A percentile compares a stretch with the other conserved stretches of the same genome.
phyloP scores from a whole-genome alignment of 78 protist genomes.

The Isochrysis galbana region DNA sequence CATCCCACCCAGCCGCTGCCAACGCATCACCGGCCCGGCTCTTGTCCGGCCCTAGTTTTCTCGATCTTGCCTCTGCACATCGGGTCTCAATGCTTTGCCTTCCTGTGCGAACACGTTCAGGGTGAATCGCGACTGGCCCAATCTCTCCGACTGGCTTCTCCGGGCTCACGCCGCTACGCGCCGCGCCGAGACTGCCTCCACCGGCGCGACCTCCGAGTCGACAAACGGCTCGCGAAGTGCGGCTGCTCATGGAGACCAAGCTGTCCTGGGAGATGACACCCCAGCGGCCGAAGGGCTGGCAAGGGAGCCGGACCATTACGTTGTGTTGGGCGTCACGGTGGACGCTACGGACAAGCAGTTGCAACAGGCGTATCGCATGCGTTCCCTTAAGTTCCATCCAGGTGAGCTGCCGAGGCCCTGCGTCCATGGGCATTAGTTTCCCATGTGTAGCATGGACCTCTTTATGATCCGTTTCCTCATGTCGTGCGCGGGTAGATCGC shows the following conservation, averaged over 20 bases:
- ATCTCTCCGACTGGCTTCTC: background rate
- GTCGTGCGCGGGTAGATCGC: no score
- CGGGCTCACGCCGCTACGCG: slow-evolving; percentile 30
- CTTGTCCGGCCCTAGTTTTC: no score
- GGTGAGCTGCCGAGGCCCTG: no score
- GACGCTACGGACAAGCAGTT: slow-evolving; percentile 37
- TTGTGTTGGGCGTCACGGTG: slow-evolving; percentile 19
- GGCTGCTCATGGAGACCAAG: background rate
- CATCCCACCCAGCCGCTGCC: no score
- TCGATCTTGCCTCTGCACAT: no score
- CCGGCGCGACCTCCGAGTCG: background rate
- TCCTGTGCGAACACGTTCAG: no score
- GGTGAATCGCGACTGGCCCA: slow-evolving; percentile 18
- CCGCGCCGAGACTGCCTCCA: background rate
- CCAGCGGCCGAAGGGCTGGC: background rate
- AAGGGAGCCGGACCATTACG: slow-evolving; percentile 20
- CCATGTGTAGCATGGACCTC: no score
- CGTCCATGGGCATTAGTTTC: no score
- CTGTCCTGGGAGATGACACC: background rate
- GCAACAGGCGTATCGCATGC: slow-evolving; percentile 20
- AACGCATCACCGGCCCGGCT: no score
- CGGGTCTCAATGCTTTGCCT: no score
- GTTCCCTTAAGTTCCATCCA: slow-evolving; percentile 31
- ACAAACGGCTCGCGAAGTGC: no score
- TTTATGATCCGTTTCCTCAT: no score